Percentiles rank a stretch among this genome's conserved stretches.
These are phyloP conservation scores for Zopfochytrium polystomum DNA, from an alignment of 371 early-diverging fungal species.

Conservation along the genomic window DNA sequence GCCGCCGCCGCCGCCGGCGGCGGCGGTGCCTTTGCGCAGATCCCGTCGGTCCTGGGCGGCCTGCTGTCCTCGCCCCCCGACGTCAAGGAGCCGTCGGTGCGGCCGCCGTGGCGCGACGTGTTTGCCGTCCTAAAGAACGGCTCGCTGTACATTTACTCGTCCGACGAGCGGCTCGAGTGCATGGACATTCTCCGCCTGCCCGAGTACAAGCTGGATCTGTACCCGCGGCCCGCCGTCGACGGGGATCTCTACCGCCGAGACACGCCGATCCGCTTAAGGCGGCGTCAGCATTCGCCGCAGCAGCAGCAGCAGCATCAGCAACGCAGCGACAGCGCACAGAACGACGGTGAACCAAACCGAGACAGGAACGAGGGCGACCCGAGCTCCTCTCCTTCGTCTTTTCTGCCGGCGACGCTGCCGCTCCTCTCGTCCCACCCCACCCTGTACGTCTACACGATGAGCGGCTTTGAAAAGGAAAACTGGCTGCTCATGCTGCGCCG, in stretches of 20 bases:
- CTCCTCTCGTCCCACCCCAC: too few species aligned
- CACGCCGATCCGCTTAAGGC: constrained; percentile 12
- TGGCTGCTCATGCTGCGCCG: constrained; percentile 71
- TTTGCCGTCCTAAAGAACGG: constrained; percentile 78
- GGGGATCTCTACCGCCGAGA: constrained; percentile 20
- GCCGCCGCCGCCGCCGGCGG: constrained; percentile 5
- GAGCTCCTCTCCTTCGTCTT: too few species aligned
- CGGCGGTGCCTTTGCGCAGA: too few species aligned
- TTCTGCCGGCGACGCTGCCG: too few species aligned
- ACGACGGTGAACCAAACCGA: too few species aligned
- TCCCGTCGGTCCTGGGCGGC: too few species aligned
- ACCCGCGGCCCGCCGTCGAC: constrained; percentile 10
- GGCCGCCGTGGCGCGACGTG: constrained; percentile 30
- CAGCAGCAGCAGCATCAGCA: too few species aligned
- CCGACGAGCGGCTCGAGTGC: constrained; percentile 76
- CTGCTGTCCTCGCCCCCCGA: too few species aligned
- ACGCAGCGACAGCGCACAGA: too few species aligned
- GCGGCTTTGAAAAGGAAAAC: constrained; percentile 76
- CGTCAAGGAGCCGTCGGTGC: too few species aligned
- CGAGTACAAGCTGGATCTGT: constrained; percentile 63
- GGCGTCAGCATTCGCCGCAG: too few species aligned
- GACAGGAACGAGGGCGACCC: too few species aligned
- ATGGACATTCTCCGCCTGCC: constrained; percentile 68
- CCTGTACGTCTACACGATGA: constrained; percentile 35
- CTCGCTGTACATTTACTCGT: constrained; percentile 78